Percentiles rank a stretch among this genome's conserved stretches.
Evolutionary conservation across 331 rosid genomes (phyloP).

Genomic region (Cydonia oblonga): DNA sequence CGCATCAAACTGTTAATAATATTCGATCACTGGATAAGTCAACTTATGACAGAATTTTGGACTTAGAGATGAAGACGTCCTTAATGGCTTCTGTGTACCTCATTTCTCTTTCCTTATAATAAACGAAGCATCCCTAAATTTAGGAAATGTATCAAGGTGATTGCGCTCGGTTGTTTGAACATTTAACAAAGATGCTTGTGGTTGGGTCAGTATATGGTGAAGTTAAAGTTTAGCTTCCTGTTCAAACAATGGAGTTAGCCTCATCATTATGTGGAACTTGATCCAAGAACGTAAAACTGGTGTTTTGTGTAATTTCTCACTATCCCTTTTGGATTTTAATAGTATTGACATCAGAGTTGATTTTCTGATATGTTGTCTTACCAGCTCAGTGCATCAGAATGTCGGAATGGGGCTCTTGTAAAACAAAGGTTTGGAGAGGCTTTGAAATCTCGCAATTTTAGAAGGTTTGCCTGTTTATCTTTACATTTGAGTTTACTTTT

Average conservation of each 20-base stretch:
- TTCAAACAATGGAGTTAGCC: neutral
- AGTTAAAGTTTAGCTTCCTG: neutral
- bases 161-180: neutral
- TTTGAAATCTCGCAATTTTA: constrained; percentile 48
- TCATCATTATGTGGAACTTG: neutral
- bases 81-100: neutral
- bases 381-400: constrained; percentile 79
- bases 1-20: no score
- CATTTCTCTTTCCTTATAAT: neutral
- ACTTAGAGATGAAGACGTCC: neutral
- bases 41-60: neutral
- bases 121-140: neutral
- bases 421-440: constrained; percentile 69
- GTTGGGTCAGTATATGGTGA: neutral
- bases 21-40: neutral
- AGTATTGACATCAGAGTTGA: neutral
- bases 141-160: neutral
- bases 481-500: constrained; percentile 1
- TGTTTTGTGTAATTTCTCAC: neutral
- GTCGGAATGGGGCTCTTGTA: constrained; percentile 65
- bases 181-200: neutral
- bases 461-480: constrained; percentile 41
- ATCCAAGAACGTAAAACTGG: neutral
- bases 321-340: neutral
- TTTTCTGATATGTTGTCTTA: constrained; percentile 12